A percentile compares a stretch with the other conserved stretches of the same genome.
phyloP scores from a whole-genome alignment of 768 basidiomycete genomes.

The Xerocomus spinulosus region DNA sequence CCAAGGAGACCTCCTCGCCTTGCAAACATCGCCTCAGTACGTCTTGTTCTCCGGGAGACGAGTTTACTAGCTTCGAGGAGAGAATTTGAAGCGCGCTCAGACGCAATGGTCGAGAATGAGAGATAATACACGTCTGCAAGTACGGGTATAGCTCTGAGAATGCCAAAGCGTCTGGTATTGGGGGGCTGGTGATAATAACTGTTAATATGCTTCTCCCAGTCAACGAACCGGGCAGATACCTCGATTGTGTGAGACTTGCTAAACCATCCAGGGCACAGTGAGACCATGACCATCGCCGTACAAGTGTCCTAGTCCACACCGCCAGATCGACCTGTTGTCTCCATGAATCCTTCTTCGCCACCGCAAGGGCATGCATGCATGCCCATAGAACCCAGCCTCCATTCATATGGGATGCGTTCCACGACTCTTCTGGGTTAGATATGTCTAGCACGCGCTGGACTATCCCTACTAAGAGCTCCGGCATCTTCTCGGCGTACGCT shows the following conservation, averaged over 20 bases:
- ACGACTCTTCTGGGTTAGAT: conserved; percentile 28
- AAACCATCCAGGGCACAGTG: conserved; percentile 52
- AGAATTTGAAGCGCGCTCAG: conserved; percentile 62
- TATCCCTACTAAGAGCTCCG: conserved; percentile 41
- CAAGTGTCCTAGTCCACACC: conserved; percentile 43
- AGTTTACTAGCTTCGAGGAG: conserved; percentile 44
- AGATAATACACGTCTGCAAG: conserved; percentile 56
- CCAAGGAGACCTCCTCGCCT: conserved; percentile 76
- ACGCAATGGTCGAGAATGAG: conserved; percentile 67
- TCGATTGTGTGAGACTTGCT: conserved; percentile 41
- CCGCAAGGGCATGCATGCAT: conserved; percentile 49
- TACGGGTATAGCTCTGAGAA: conserved; percentile 49
- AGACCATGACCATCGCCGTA: conserved; percentile 56
- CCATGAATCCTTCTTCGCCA: conserved; percentile 44
- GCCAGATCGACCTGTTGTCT: conserved; percentile 40
- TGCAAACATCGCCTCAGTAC: conserved; percentile 64
- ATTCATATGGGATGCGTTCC: conserved; percentile 35
- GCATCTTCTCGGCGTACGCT: conserved; percentile 43
- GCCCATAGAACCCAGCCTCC: conserved; percentile 54
- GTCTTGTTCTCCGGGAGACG: conserved; percentile 42
- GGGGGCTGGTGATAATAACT: conserved; percentile 9
- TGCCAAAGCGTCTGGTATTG: conserved; percentile 25
- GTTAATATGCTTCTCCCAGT: neutral
- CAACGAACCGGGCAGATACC: conserved; percentile 37
- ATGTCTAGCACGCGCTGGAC: conserved; percentile 38